Percentiles rank a stretch among this genome's conserved stretches.
phyloP scores from a whole-genome alignment of 2,329 filamentous ascomycete genomes.

The Chalara sp. region DNA sequence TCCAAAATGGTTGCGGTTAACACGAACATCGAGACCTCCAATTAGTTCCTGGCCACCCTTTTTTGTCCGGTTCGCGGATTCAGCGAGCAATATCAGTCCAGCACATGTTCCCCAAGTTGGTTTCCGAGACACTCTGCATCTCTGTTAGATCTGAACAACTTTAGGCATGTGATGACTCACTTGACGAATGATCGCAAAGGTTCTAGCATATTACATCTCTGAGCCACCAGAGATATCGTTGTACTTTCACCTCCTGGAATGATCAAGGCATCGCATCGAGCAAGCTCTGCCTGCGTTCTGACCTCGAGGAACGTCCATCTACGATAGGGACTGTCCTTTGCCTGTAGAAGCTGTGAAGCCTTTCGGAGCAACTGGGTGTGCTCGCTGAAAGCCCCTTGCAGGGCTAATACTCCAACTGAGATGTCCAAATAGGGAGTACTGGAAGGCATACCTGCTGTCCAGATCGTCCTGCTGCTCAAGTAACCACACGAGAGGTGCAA shows the following conservation, averaged over 20 bases:
- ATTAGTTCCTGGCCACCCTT: slow-evolving; percentile 89
- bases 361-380: slow-evolving; percentile 70
- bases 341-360: slow-evolving; percentile 49
- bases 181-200: slow-evolving; percentile 88
- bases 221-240: slow-evolving; percentile 82
- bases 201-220: slow-evolving; percentile 72
- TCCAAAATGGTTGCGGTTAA: slow-evolving; percentile 93
- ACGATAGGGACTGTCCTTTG: slow-evolving; percentile 3
- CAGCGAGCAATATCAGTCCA: slow-evolving; percentile 83
- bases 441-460: neutral
- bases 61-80: slow-evolving; percentile 83
- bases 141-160: slow-evolving; percentile 7
- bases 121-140: slow-evolving; percentile 58
- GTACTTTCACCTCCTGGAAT: slow-evolving; percentile 95
- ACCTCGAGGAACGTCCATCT: slow-evolving; percentile 61
- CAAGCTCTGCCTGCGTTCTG: slow-evolving; percentile 65
- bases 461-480: no score
- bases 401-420: slow-evolving; percentile 58
- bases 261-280: slow-evolving; percentile 72
- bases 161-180: slow-evolving; percentile 39
- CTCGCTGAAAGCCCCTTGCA: slow-evolving; percentile 91
- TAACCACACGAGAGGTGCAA: no score
- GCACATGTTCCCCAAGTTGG: slow-evolving; percentile 96
- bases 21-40: slow-evolving; percentile 81
- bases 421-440: slow-evolving; percentile 26